phyloP scores from a whole-genome alignment of 129 eudicot genomes.

The Saussurea involucrata region DNA sequence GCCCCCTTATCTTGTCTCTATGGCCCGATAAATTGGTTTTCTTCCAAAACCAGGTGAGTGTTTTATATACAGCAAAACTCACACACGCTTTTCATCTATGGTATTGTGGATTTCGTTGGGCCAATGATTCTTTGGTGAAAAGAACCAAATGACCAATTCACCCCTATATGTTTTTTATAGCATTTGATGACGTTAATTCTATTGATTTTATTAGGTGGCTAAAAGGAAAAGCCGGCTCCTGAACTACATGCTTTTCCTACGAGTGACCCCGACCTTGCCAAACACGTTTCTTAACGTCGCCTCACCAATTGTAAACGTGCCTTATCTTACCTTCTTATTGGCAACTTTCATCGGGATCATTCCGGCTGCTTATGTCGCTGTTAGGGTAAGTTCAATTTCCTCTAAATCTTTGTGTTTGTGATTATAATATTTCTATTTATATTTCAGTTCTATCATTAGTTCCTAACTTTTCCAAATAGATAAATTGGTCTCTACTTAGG shows the following conservation, averaged over 20 bases:
- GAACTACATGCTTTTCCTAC: constrained; percentile 60
- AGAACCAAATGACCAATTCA: background rate
- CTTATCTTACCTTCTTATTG: constrained; percentile 48
- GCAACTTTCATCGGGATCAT: constrained; percentile 55
- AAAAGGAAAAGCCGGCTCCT: constrained; percentile 41
- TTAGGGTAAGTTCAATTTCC: constrained; percentile 40
- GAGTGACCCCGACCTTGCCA: constrained; percentile 71
- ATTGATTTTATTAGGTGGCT: constrained; percentile 50
- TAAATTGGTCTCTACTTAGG: too few species aligned
- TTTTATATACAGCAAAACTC: background rate
- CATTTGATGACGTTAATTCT: background rate
- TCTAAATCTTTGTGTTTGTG: background rate
- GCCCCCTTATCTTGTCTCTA: constrained; percentile 64
- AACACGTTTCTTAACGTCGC: constrained; percentile 62
- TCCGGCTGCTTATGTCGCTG: constrained; percentile 68
- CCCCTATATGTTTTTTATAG: background rate
- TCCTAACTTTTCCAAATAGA: too few species aligned
- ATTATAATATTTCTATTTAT: too few species aligned
- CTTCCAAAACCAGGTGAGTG: constrained; percentile 70
- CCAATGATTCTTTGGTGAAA: background rate
- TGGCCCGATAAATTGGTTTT: constrained; percentile 71
- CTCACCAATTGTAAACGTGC: constrained; percentile 68
- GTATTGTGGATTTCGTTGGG: background rate
- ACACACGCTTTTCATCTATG: background rate
- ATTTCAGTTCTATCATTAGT: too few species aligned